Base-by-base conservation (phyloP, 192 early-diverging fungal genomes). In the Backusella psychrophila region DNA sequence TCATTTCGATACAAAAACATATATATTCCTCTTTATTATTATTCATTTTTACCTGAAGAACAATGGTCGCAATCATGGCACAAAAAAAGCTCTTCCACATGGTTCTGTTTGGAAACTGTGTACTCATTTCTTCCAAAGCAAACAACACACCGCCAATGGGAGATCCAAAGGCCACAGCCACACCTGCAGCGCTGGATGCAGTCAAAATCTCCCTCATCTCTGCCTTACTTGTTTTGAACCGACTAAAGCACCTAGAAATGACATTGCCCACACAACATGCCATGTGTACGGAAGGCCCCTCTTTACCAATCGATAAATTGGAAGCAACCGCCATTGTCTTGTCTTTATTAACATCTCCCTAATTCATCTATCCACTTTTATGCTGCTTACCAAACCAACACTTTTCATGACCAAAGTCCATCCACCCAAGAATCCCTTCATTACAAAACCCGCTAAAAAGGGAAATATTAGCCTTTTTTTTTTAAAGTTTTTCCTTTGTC, bases 61-160 rank as follows among this genome's bases (percentile, higher is more conserved):
- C 94, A 29, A 97, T 91, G 1, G 96, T 97, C 0, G 94, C 97
- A 9, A 98, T 91, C 87, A 99, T 91, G 2, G 97, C 97, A 81
- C 96, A 96, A 83, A 99, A 96, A 83, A 99, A 99, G 69, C 93
- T 93, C 26, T 95, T 87, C 95, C 96, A 98, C 91, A 99, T 94
- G 1, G 97, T 97, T 77, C 95, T 93, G 36, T 93, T 93, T 3
- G 96, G 96, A 74, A 99, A 98, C 75, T 93, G 94, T 46, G 95
- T 93, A 75, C 96, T 95, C 78, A 99, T 91, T 87, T 99, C 98
- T 85, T 90, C 89, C 26, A 88, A 80, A 8, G 87, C 85, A 77
- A 93, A 93, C 8, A 94, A 78, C 29, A 95, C 93, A 21, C 92
- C 93, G 0, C 91, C 97, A 71, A 98, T 97, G 1, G 98, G 97